Conservation (phyloP, 2,329 filamentous ascomycete genomes). For the Paecilomyces sp. region DNA sequence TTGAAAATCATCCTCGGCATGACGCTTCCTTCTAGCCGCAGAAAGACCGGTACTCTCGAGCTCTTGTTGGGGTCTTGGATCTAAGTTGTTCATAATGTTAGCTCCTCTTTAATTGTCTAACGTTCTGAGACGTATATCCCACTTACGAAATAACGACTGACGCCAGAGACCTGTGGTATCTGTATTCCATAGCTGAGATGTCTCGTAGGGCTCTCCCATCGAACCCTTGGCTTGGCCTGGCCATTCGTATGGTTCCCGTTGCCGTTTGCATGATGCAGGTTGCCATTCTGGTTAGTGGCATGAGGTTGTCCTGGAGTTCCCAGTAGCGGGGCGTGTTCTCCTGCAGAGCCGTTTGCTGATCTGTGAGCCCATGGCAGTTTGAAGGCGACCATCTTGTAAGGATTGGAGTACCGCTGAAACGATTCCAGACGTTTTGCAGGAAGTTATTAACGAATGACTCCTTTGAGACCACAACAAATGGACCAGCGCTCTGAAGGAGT, state of each 20-base stretch:
- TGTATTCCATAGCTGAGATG: background rate
- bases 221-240: background rate
- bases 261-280: background rate
- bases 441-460: background rate
- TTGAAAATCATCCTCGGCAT: constrained; percentile 68
- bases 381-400: background rate
- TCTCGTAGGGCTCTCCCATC: background rate
- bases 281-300: background rate
- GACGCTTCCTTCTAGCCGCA: constrained; percentile 70
- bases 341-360: background rate
- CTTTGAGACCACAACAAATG: background rate
- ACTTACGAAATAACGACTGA: constrained; percentile 57
- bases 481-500: background rate
- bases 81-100: constrained; percentile 12
- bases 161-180: constrained; percentile 28
- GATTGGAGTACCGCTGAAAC: background rate
- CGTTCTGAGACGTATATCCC: background rate
- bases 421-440: background rate
- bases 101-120: background rate
- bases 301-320: background rate
- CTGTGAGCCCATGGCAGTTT: background rate
- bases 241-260: background rate
- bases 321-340: background rate
- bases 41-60: constrained; percentile 70
- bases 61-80: constrained; percentile 60